Evolutionary conservation across 2,329 filamentous ascomycete species (phyloP).

Genomic region (Cladosporium oxysporum): DNA sequence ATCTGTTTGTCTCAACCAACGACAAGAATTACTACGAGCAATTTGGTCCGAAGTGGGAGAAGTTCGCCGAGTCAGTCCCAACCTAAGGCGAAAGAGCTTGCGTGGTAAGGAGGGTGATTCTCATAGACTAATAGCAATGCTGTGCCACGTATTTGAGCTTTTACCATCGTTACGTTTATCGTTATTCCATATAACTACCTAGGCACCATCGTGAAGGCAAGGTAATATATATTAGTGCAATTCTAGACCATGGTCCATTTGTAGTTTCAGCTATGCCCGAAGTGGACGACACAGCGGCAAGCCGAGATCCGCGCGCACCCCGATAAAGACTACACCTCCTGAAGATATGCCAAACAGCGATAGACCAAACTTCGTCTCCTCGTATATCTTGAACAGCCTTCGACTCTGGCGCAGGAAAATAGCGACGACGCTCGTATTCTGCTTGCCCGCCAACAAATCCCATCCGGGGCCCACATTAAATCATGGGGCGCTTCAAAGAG

Average conservation of each 20-base stretch:
- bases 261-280: constrained; percentile 5
- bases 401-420: background rate
- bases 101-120: background rate
- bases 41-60: constrained; percentile 24
- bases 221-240: constrained; percentile 1
- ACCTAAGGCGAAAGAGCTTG: background rate
- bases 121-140: background rate
- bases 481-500: constrained; percentile 20
- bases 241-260: constrained; percentile 14
- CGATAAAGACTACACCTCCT: constrained; percentile 11
- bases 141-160: background rate
- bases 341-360: background rate
- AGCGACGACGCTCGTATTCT: background rate
- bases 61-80: constrained; percentile 22
- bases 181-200: background rate
- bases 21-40: constrained; percentile 22
- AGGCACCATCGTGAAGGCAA: background rate
- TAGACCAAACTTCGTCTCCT: background rate
- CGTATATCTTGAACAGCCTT: background rate
- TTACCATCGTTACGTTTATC: background rate
- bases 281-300: background rate
- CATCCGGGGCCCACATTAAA: constrained; percentile 4
- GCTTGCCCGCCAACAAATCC: background rate
- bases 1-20: constrained; percentile 26
- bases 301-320: constrained; percentile 3